These are phyloP conservation scores for Chimonanthus praecox DNA, from an alignment of 164 flowering plant genomes.

Conservation along the genomic window DNA sequence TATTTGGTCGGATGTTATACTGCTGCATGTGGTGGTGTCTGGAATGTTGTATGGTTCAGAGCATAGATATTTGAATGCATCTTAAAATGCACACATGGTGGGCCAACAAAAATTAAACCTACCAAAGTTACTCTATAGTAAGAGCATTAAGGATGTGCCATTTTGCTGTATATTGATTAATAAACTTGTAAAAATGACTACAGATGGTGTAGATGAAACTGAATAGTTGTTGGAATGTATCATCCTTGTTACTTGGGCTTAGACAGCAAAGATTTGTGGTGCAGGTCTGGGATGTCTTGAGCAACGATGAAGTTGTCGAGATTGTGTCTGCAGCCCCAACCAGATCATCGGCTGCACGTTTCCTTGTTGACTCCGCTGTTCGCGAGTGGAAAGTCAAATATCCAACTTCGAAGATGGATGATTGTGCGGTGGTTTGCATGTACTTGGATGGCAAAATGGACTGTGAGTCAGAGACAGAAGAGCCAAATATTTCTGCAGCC, in stretches of 20 bases:
- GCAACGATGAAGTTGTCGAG: constrained; percentile 89
- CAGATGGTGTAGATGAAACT: no score
- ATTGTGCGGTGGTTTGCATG: constrained; percentile 87
- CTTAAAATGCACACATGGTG: no score
- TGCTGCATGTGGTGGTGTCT: no score
- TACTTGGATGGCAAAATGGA: constrained; percentile 83
- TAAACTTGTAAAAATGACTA: no score
- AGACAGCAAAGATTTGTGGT: background rate
- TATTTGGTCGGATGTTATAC: no score
- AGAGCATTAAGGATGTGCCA: no score
- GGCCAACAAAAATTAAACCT: no score
- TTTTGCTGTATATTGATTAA: no score
- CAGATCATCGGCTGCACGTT: constrained; percentile 69
- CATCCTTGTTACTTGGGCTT: background rate
- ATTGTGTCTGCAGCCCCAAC: constrained; percentile 64
- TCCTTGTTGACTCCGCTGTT: constrained; percentile 72
- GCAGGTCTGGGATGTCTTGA: constrained; percentile 95
- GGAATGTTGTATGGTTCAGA: no score
- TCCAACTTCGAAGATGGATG: constrained; percentile 95
- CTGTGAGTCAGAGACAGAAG: constrained; percentile 68
- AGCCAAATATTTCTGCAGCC: constrained; percentile 54
- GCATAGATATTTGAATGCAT: no score
- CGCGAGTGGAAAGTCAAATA: constrained; percentile 85
- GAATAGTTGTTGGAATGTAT: background rate
- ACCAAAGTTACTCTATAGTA: no score